Percentiles rank a stretch among this genome's conserved stretches.
Conservation (phyloP, 768 basidiomycete species). For the Suillus discolor region DNA sequence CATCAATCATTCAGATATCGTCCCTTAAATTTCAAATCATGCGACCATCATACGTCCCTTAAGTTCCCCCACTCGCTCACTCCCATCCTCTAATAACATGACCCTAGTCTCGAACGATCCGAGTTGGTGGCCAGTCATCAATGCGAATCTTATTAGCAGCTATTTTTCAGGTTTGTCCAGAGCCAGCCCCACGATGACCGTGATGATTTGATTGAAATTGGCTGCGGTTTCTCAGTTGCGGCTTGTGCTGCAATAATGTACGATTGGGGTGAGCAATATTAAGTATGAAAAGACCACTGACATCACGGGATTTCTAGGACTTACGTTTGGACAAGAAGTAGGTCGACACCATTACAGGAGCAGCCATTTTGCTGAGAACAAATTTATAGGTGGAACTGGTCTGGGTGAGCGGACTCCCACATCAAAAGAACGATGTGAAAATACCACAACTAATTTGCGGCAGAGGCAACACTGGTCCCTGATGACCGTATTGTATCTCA, state of each 20-base stretch:
- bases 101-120: neutral
- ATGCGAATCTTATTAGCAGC: accelerated
- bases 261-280: no score
- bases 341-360: neutral
- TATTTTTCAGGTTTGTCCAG: neutral
- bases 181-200: neutral
- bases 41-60: neutral
- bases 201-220: neutral
- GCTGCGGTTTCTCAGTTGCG: no score
- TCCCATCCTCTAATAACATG: neutral
- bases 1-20: no score
- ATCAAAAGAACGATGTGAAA: neutral
- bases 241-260: no score
- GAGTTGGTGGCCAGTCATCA: neutral
- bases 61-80: neutral
- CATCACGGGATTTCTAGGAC: neutral
- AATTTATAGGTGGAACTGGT: neutral
- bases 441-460: neutral
- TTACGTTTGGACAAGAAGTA: neutral
- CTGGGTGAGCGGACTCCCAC: neutral
- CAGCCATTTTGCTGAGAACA: neutral
- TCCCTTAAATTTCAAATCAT: no score
- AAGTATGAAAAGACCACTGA: neutral
- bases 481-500: no score
- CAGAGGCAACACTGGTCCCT: no score